These are phyloP conservation scores for Ashbya aceris DNA, from an alignment of 1,139 yeast species.

Conservation along the genomic window DNA sequence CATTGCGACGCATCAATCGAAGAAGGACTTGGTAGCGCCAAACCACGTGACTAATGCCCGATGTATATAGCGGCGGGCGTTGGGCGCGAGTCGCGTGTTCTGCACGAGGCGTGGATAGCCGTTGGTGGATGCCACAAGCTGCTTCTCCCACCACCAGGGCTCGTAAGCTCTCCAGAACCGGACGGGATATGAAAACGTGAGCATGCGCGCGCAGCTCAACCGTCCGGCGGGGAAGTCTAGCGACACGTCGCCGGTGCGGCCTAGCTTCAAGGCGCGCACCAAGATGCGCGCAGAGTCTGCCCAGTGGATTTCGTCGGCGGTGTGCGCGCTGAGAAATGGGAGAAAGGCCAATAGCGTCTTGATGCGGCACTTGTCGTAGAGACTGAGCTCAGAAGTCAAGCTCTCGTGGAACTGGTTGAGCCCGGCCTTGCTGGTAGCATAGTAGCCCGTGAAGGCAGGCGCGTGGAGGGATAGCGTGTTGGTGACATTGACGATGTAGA, in stretches of 20 bases:
- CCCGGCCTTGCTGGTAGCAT: slow-evolving; percentile 18
- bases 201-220: background rate
- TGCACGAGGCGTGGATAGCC: slow-evolving; percentile 1
- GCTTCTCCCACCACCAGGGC: slow-evolving; percentile 4
- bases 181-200: background rate
- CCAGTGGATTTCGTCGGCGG: background rate
- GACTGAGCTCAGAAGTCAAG: slow-evolving; percentile 15
- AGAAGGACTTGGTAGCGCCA: no score
- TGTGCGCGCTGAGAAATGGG: slow-evolving; percentile 8
- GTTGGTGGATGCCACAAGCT: background rate
- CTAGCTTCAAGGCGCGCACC: slow-evolving; percentile 1
- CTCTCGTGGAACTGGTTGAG: slow-evolving; percentile 23
- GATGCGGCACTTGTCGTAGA: slow-evolving; percentile 1
- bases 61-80: no score
- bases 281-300: background rate
- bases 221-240: background rate
- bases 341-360: slow-evolving; percentile 12
- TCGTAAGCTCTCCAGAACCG: slow-evolving; percentile 3
- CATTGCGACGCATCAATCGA: no score
- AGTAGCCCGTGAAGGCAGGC: slow-evolving; percentile 10
- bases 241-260: slow-evolving; percentile 2
- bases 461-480: slow-evolving; percentile 9
- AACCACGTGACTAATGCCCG: no score
- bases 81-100: no score
- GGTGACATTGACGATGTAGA: slow-evolving; percentile 14